phyloP scores from a whole-genome alignment of 805 yeast genomes.

The Metschnikowia drakensbergensis region DNA sequence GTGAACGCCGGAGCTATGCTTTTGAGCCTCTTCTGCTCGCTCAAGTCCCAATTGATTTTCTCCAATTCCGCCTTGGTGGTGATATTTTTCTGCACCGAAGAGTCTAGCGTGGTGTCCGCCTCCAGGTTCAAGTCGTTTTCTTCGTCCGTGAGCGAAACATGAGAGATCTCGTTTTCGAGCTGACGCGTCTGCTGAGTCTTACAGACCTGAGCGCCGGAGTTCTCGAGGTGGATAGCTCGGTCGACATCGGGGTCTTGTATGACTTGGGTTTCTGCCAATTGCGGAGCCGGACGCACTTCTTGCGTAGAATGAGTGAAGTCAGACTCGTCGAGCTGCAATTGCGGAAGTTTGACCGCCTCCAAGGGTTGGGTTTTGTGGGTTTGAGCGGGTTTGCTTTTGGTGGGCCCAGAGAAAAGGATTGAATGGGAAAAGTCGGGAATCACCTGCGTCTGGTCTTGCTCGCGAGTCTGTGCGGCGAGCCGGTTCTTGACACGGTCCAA shows the following conservation, averaged over 20 bases:
- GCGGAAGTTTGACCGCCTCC: conserved; percentile 26
- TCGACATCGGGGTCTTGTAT: neutral
- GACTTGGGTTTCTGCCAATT: conserved; percentile 8
- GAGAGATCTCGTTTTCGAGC: conserved; percentile 32
- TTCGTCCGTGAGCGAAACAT: conserved; percentile 36
- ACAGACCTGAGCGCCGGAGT: neutral
- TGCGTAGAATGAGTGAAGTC: conserved; percentile 13
- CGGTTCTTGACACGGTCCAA: conserved; percentile 27
- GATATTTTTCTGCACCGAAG: conserved; percentile 17
- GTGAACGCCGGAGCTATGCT: conserved; percentile 31
- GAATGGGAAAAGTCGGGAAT: conserved; percentile 17
- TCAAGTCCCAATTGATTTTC: conserved; percentile 31
- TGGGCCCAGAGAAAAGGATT: conserved; percentile 8
- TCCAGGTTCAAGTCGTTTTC: conserved; percentile 32
- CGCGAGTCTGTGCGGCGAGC: conserved; percentile 5
- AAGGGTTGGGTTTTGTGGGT: neutral
- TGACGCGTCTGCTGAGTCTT: conserved; percentile 8
- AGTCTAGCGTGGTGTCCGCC: conserved; percentile 21
- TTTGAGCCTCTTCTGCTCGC: conserved; percentile 30
- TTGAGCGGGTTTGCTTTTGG: neutral
- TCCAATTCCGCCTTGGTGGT: conserved; percentile 26
- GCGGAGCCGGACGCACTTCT: neutral
- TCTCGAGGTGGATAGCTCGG: neutral
- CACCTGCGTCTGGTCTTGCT: conserved; percentile 9
- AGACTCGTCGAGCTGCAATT: conserved; percentile 23